Percentiles rank a stretch among this genome's conserved stretches.
Conservation (phyloP, 2,329 filamentous ascomycete species). For the Cryphonectria parasitica region DNA sequence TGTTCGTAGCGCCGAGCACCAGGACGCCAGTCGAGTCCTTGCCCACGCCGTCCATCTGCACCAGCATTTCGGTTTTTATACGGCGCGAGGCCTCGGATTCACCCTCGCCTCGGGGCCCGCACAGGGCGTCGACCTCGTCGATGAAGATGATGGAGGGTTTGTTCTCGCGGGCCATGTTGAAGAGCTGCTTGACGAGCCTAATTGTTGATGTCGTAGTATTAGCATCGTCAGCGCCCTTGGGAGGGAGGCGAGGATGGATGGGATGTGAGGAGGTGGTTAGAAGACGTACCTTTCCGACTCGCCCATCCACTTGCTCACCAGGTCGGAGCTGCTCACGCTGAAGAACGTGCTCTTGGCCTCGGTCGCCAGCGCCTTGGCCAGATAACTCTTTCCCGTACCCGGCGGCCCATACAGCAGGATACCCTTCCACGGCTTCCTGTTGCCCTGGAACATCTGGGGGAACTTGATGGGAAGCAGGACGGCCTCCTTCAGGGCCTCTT, state of each 20-base stretch:
- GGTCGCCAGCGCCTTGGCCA: slow-evolving; percentile 96
- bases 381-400: slow-evolving; percentile 95
- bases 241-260: no score
- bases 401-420: slow-evolving; percentile 95
- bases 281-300: slow-evolving; percentile 83
- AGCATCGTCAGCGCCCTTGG: background rate
- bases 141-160: slow-evolving; percentile 99
- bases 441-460: slow-evolving; percentile 92
- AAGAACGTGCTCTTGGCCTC: slow-evolving; percentile 99
- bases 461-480: slow-evolving; percentile 99
- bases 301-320: slow-evolving; percentile 99
- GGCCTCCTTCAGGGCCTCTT: slow-evolving; percentile 96
- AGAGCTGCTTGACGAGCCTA: slow-evolving; percentile 93
- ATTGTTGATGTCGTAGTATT: background rate
- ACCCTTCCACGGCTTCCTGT: slow-evolving; percentile 97
- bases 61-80: slow-evolving; percentile 97
- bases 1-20: slow-evolving; percentile 95
- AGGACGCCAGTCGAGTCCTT: slow-evolving; percentile 93
- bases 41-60: slow-evolving; percentile 99
- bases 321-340: slow-evolving; percentile 93
- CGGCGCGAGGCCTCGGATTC: slow-evolving; percentile 96
- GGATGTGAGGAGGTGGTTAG: slow-evolving; percentile 12
- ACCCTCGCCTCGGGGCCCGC: slow-evolving; percentile 88
- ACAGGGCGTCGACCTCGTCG: slow-evolving; percentile 95
- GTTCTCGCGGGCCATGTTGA: slow-evolving; percentile 97